These are phyloP conservation scores for Lablab purpureus DNA, from an alignment of 306 rosid species.

Conservation along the genomic window DNA sequence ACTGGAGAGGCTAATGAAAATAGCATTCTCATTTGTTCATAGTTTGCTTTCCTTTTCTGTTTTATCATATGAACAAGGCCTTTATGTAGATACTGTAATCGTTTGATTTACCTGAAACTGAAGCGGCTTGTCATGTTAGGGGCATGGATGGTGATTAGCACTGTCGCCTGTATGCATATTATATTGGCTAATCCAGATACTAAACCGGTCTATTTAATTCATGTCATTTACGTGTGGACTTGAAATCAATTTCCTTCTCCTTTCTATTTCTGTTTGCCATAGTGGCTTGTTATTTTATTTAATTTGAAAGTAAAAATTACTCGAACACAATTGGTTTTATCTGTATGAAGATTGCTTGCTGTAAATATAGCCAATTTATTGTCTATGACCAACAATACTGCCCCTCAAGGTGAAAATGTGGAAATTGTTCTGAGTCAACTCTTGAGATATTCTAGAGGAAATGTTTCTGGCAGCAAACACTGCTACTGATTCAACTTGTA, in stretches of 20 bases:
- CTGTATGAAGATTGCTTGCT: too few species aligned
- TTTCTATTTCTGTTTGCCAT: conserved; percentile 34
- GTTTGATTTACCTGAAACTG: conserved; percentile 38
- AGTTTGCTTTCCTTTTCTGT: not conserved
- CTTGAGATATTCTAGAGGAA: too few species aligned
- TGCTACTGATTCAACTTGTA: too few species aligned
- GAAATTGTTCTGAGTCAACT: too few species aligned
- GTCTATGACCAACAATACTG: too few species aligned
- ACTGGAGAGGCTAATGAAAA: conserved; percentile 70
- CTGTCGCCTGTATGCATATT: not conserved
- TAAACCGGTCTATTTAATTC: conserved; percentile 42
- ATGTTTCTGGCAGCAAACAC: too few species aligned
- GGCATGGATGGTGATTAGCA: conserved; percentile 32
- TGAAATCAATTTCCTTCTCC: conserved; percentile 27
- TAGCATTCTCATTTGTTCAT: not conserved
- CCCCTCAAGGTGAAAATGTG: too few species aligned
- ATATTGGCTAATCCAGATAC: conserved; percentile 46
- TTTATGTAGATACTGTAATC: conserved; percentile 22
- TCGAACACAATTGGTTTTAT: too few species aligned
- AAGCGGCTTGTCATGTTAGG: conserved; percentile 37
- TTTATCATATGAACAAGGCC: conserved; percentile 23
- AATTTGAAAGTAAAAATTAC: not conserved
- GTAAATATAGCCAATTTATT: too few species aligned
- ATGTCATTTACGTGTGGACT: conserved; percentile 37
- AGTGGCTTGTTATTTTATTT: conserved; percentile 18